Conservation (phyloP, 2,329 filamentous ascomycete genomes). For the Paecilomyces dactylethromorphus region DNA sequence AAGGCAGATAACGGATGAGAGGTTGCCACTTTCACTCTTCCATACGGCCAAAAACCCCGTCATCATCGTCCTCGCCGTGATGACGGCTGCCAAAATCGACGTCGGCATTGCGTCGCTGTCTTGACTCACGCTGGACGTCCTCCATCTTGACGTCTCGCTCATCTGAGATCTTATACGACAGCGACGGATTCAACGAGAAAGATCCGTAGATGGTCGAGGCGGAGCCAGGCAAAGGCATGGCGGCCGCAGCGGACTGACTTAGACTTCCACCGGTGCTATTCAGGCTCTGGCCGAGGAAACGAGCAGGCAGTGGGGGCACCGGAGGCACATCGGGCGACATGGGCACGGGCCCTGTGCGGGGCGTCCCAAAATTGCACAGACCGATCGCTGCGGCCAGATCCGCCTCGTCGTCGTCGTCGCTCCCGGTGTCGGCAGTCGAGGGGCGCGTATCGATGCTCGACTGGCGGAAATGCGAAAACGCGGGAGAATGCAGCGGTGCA, state of each 20-base stretch:
- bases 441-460: conserved; percentile 71
- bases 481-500: conserved; percentile 42
- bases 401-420: conserved; percentile 72
- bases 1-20: conserved; percentile 1
- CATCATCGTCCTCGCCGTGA: conserved; percentile 81
- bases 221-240: conserved; percentile 25
- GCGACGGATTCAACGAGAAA: conserved; percentile 36
- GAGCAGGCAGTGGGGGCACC: conserved; percentile 77
- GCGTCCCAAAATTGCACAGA: conserved; percentile 80
- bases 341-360: conserved; percentile 57
- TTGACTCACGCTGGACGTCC: conserved; percentile 44
- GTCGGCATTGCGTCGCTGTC: conserved; percentile 45
- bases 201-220: conserved; percentile 35
- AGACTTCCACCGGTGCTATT: conserved; percentile 29
- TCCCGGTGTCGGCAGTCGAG: conserved; percentile 69
- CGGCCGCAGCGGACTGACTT: conserved; percentile 16
- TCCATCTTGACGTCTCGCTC: conserved; percentile 63
- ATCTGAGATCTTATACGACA: conserved; percentile 43
- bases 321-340: conserved; percentile 72
- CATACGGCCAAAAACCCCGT: conserved; percentile 94
- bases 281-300: conserved; percentile 61
- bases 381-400: conserved; percentile 87
- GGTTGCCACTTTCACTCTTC: conserved; percentile 59
- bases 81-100: conserved; percentile 56
- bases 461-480: conserved; percentile 57